Percentiles rank a stretch among this genome's conserved stretches.
These are phyloP conservation scores for Salix exigua DNA, from an alignment of 345 rosid genomes.

Conservation along the genomic window DNA sequence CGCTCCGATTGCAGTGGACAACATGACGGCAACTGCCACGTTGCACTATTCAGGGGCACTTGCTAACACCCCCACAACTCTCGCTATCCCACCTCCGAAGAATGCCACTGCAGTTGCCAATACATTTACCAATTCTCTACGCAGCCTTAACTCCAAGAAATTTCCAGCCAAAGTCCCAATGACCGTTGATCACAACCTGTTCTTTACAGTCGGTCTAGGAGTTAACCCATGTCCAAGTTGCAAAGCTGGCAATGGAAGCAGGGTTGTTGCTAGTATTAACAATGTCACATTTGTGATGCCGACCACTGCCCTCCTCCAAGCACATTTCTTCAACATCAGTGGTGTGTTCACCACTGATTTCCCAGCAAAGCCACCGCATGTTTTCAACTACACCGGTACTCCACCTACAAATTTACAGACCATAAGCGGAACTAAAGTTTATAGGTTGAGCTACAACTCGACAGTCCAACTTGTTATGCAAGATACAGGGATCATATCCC, in stretches of 20 bases:
- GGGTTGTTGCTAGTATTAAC: conserved; percentile 53
- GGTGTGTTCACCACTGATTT: conserved; percentile 41
- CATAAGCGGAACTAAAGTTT: conserved; percentile 27
- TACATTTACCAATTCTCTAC: conserved; percentile 41
- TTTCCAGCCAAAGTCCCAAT: conserved; percentile 61
- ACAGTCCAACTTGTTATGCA: conserved; percentile 40
- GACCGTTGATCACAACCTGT: conserved; percentile 45
- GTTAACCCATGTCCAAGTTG: conserved; percentile 60
- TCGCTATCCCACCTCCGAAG: conserved; percentile 42
- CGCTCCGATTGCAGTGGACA: conserved; percentile 46
- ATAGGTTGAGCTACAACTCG: conserved; percentile 26
- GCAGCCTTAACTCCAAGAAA: conserved; percentile 52
- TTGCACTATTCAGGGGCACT: conserved; percentile 49
- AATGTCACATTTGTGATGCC: conserved; percentile 71
- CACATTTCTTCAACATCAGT: conserved; percentile 46
- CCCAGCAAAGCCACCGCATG: conserved; percentile 33
- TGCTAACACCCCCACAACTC: conserved; percentile 20
- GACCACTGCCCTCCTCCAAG: conserved; percentile 48
- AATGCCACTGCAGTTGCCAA: conserved; percentile 60
- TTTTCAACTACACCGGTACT: conserved; percentile 27
- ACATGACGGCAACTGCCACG: conserved; percentile 52
- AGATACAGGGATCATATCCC: conserved; percentile 39
- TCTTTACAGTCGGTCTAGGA: conserved; percentile 48
- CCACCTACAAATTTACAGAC: conserved; percentile 23
- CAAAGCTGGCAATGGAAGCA: conserved; percentile 47